Evolutionary conservation across 352 stramenopile genomes (phyloP).

Genomic region (Phytophthora vignae): DNA sequence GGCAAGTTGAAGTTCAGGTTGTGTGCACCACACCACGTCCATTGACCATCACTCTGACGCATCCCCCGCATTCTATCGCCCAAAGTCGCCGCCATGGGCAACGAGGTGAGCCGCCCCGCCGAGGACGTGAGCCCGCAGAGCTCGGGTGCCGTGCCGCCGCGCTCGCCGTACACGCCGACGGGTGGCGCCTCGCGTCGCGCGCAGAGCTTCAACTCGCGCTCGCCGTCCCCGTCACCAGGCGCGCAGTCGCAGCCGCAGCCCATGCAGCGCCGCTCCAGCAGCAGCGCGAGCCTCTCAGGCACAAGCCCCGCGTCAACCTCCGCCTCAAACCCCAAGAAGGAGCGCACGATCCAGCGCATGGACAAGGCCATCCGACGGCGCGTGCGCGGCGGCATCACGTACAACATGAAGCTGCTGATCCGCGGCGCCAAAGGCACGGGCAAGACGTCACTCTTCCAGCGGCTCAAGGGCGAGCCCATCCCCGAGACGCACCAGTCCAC

Average conservation of each 20-base stretch:
- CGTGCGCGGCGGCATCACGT: slow-evolving; percentile 84
- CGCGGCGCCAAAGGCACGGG: slow-evolving; percentile 84
- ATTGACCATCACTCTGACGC: slow-evolving; percentile 22
- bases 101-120: slow-evolving; percentile 57
- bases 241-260: slow-evolving; percentile 8
- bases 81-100: slow-evolving; percentile 49
- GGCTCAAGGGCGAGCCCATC: slow-evolving; percentile 84
- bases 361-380: slow-evolving; percentile 82
- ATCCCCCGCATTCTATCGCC: slow-evolving; percentile 2
- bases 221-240: slow-evolving; percentile 20
- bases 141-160: slow-evolving; percentile 31
- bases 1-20: slow-evolving; percentile 26
- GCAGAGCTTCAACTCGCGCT: slow-evolving; percentile 56
- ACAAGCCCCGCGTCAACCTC: neutral
- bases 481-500: slow-evolving; percentile 74
- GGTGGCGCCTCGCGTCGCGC: slow-evolving; percentile 33
- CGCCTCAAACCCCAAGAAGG: slow-evolving; percentile 39
- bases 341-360: slow-evolving; percentile 83
- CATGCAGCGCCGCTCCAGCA: slow-evolving; percentile 27
- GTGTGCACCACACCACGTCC: slow-evolving; percentile 4
- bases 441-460: slow-evolving; percentile 90
- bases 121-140: slow-evolving; percentile 34
- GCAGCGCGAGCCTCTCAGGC: slow-evolving; percentile 11
- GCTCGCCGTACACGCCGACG: slow-evolving; percentile 42
- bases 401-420: slow-evolving; percentile 94